Evolutionary conservation across 805 yeast species (phyloP).

Genomic region (Isabelozyma pseudorhagii): DNA sequence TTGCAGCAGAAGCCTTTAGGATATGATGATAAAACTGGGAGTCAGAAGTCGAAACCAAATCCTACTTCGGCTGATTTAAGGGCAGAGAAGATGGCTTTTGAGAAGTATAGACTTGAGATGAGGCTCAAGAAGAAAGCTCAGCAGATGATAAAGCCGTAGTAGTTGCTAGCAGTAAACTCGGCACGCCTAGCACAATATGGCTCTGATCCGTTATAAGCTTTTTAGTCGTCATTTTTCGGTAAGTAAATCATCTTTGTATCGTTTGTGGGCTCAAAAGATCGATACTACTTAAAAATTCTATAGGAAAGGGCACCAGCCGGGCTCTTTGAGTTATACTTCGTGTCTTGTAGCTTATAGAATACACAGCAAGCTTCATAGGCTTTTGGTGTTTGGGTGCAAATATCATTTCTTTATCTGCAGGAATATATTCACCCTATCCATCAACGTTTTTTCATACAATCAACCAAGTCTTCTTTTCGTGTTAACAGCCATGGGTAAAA

Average conservation of each 20-base stretch:
- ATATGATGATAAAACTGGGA: too few relatives aligned
- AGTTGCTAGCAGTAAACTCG: too few relatives aligned
- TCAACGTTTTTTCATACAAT: neutral
- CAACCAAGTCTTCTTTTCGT: neutral
- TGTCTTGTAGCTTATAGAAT: too few relatives aligned
- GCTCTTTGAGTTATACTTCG: too few relatives aligned
- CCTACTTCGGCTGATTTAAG: conserved; percentile 10
- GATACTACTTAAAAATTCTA: too few relatives aligned
- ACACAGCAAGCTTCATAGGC: too few relatives aligned
- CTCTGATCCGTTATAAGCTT: too few relatives aligned
- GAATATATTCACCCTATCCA: neutral
- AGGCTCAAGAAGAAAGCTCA: conserved; percentile 44
- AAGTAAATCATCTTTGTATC: too few relatives aligned
- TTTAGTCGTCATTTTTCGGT: too few relatives aligned
- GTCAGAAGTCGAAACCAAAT: neutral
- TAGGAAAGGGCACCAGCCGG: too few relatives aligned
- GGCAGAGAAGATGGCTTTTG: conserved; percentile 41
- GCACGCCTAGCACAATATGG: too few relatives aligned
- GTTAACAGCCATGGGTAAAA: conserved; percentile 53
- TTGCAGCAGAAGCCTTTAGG: neutral
- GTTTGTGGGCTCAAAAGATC: too few relatives aligned
- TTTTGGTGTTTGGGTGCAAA: neutral
- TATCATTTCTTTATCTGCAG: neutral
- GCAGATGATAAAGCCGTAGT: conserved; percentile 21
- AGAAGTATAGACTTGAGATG: conserved; percentile 45